Percentiles rank a stretch among this genome's conserved stretches.
Conservation (phyloP, 441 rosid genomes). For the Euphorbia celastroides region DNA sequence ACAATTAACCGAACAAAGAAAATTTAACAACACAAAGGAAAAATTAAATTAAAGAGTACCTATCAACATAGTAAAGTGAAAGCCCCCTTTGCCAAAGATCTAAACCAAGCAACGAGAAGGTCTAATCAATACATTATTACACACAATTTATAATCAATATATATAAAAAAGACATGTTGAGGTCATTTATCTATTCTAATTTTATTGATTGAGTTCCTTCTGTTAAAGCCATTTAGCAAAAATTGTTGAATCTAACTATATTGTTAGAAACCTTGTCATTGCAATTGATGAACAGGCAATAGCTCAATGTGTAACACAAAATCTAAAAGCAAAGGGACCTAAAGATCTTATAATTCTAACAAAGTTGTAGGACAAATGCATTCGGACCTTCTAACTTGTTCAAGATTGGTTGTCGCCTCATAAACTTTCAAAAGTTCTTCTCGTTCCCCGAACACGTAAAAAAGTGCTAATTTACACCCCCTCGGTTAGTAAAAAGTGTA, state of each 20-base stretch:
- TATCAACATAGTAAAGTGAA: constrained; percentile 78
- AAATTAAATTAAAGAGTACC: constrained; percentile 35
- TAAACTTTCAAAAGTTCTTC: too few species aligned
- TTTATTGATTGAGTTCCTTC: not conserved
- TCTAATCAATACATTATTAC: constrained; percentile 2
- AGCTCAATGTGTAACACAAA: too few species aligned
- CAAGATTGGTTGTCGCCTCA: too few species aligned
- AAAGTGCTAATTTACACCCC: too few species aligned
- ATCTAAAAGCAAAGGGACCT: not conserved
- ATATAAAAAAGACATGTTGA: not conserved
- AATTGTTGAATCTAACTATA: too few species aligned
- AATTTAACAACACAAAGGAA: not conserved
- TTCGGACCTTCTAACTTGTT: too few species aligned
- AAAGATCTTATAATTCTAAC: not conserved
- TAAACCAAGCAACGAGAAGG: constrained; percentile 24
- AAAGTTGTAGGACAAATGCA: not conserved
- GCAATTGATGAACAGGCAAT: too few species aligned
- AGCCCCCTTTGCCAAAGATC: constrained; percentile 97
- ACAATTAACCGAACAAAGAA: too few species aligned
- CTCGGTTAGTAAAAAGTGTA: too few species aligned
- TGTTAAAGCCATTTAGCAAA: too few species aligned
- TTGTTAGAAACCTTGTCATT: too few species aligned
- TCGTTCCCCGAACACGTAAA: too few species aligned
- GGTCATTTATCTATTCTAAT: not conserved
- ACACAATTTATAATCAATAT: not conserved